Evolutionary conservation across 1,284 basidiomycete genomes (phyloP).

Genomic region (Pholiota adiposa): DNA sequence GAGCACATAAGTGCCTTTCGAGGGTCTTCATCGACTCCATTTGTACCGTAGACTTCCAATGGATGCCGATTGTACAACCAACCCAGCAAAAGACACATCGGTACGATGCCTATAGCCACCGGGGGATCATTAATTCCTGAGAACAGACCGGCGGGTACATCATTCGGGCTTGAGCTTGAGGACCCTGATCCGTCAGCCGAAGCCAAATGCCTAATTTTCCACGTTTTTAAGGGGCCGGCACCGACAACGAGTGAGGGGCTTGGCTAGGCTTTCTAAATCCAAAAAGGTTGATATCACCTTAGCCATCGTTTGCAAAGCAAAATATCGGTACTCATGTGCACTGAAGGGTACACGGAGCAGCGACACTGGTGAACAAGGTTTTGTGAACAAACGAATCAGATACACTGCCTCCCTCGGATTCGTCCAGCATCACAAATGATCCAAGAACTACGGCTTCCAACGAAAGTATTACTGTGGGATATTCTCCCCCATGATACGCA

Average conservation of each 20-base stretch:
- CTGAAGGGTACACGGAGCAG: background rate
- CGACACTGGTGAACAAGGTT: background rate
- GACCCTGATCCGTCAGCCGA: background rate
- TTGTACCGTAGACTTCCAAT: too few species aligned
- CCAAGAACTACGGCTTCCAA: background rate
- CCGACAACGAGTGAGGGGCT: background rate
- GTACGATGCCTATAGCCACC: background rate
- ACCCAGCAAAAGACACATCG: too few species aligned
- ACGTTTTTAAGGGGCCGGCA: slow-evolving; percentile 8
- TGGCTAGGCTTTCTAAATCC: too few species aligned
- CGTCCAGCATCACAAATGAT: background rate
- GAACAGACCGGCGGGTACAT: background rate
- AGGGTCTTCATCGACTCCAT: too few species aligned
- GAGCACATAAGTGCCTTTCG: too few species aligned
- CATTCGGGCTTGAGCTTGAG: background rate
- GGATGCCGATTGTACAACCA: too few species aligned
- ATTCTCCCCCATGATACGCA: background rate
- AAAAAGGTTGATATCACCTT: too few species aligned
- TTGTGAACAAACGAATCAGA: background rate
- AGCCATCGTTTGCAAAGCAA: too few species aligned
- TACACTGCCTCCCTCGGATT: background rate
- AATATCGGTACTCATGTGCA: too few species aligned
- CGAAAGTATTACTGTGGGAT: slow-evolving; percentile 4
- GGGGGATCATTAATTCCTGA: background rate
- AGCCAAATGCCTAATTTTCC: background rate